phyloP scores from a whole-genome alignment of 2,329 filamentous ascomycete species.

The Alternaria brassicicola region DNA sequence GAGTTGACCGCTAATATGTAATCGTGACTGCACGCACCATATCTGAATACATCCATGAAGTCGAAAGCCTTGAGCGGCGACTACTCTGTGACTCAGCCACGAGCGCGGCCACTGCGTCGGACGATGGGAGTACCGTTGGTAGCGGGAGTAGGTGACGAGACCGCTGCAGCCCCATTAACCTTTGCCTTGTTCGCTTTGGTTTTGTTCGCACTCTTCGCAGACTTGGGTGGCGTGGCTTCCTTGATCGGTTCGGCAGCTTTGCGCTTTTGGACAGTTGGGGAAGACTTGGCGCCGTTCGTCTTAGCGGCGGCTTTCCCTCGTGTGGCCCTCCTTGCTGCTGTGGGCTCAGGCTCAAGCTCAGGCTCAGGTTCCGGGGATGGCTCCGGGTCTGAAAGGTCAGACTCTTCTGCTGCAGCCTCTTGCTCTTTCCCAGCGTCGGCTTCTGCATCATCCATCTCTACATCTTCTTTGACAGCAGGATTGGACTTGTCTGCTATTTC shows the following conservation, averaged over 20 bases:
- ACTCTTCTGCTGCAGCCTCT: constrained; percentile 17
- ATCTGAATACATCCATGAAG: not conserved
- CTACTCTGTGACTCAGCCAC: constrained; percentile 10
- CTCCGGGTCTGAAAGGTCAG: constrained; percentile 23
- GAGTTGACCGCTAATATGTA: not conserved
- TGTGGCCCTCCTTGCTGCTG: constrained; percentile 22
- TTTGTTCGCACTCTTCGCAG: constrained; percentile 23
- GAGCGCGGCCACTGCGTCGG: constrained; percentile 30
- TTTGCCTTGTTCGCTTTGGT: constrained; percentile 20
- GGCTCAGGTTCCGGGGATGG: constrained; percentile 22
- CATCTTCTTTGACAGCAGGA: constrained; percentile 33
- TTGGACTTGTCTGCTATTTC: constrained; percentile 19
- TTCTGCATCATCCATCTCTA: constrained; percentile 37
- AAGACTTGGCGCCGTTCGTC: constrained; percentile 22
- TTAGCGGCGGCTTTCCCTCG: constrained; percentile 24
- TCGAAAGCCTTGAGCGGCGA: not conserved
- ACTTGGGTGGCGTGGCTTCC: constrained; percentile 24
- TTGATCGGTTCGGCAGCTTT: constrained; percentile 21
- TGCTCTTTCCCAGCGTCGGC: constrained; percentile 10
- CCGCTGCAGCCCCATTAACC: constrained; percentile 13
- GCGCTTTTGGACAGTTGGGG: constrained; percentile 23
- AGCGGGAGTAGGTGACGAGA: constrained; percentile 19
- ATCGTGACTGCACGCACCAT: not conserved
- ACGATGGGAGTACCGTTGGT: constrained; percentile 22
- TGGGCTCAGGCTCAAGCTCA: constrained; percentile 19